Evolutionary conservation across 2,329 filamentous ascomycete genomes (phyloP).

Genomic region (Tolypocladium paradoxum): DNA sequence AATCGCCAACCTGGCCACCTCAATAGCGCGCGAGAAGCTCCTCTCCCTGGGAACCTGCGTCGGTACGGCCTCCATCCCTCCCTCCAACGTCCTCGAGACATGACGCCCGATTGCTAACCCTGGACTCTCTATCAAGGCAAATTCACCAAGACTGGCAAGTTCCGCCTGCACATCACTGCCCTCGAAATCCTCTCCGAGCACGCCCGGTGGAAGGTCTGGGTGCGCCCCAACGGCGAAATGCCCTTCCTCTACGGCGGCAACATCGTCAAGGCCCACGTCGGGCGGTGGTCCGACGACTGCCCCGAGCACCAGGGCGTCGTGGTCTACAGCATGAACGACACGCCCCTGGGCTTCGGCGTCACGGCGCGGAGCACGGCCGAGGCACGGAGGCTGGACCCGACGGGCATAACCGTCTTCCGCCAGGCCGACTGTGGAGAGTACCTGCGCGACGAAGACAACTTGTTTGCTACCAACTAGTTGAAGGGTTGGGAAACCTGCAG

Average conservation of each 20-base stretch:
- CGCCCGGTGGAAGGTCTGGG: slow-evolving; percentile 93
- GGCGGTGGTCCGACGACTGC: slow-evolving; percentile 80
- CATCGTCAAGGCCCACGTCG: slow-evolving; percentile 60
- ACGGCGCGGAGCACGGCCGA: slow-evolving; percentile 82
- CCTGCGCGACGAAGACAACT: slow-evolving; percentile 66
- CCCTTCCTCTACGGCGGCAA: slow-evolving; percentile 93
- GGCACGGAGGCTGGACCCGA: slow-evolving; percentile 75
- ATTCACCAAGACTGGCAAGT: slow-evolving; percentile 94
- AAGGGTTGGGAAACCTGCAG: neutral
- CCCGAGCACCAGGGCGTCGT: slow-evolving; percentile 89
- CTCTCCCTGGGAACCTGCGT: slow-evolving; percentile 84
- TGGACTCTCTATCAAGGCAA: slow-evolving; percentile 47
- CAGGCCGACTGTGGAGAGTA: slow-evolving; percentile 95
- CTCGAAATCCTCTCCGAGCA: slow-evolving; percentile 82
- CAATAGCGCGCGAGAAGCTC: slow-evolving; percentile 69
- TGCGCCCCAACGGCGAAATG: slow-evolving; percentile 94
- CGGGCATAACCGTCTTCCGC: slow-evolving; percentile 77
- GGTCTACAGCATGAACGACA: slow-evolving; percentile 86
- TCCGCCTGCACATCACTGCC: slow-evolving; percentile 83
- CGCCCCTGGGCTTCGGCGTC: slow-evolving; percentile 84
- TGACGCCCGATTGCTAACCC: slow-evolving; percentile 5
- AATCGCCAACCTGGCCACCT: slow-evolving; percentile 83
- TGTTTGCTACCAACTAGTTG: slow-evolving; percentile 31
- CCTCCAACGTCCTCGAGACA: neutral
- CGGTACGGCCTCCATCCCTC: slow-evolving; percentile 25